Evolutionary conservation across 306 rosid genomes (phyloP).

Genomic region (Crotalaria pallida): DNA sequence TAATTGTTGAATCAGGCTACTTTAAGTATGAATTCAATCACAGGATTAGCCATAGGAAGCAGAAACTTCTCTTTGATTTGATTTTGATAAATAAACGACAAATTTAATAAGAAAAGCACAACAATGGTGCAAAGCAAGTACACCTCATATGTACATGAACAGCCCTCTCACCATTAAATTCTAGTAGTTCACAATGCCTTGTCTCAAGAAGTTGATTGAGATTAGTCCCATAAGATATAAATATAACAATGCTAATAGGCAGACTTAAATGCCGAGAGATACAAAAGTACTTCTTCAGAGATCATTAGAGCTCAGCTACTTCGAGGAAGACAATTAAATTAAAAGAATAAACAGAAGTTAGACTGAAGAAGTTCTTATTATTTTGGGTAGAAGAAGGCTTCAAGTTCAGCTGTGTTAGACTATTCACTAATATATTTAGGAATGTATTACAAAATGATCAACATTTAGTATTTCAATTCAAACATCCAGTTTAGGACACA

Average conservation of each 20-base stretch:
- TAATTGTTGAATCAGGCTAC: slow-evolving; percentile 9
- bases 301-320: background rate
- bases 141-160: background rate
- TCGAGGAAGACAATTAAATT: background rate
- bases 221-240: background rate
- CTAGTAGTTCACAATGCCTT: background rate
- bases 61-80: background rate
- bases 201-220: background rate
- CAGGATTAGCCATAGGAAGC: background rate
- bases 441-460: background rate
- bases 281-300: background rate
- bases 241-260: background rate
- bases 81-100: background rate
- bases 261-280: background rate
- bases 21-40: slow-evolving; percentile 9
- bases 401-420: background rate
- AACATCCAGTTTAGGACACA: background rate
- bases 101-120: background rate
- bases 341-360: background rate
- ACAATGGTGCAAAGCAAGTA: background rate
- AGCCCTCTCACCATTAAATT: background rate
- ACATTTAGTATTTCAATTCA: background rate
- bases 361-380: background rate
- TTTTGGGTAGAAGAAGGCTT: background rate
- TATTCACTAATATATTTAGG: background rate